Conservation (phyloP, 31 red algal genomes). For the Endocladia muricata region DNA sequence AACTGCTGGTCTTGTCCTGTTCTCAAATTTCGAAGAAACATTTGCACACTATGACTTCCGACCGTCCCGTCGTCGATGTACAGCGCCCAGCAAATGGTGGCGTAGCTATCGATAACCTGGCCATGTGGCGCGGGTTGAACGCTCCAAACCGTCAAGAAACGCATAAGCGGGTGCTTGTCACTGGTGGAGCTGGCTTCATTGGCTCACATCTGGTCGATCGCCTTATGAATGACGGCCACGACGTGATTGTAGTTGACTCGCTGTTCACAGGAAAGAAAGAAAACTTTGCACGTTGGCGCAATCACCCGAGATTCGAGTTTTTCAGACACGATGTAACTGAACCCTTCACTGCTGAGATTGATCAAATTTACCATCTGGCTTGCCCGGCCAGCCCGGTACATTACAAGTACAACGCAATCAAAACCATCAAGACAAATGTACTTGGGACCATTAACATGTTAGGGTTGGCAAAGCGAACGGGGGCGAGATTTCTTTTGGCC, state of each 20-base stretch:
- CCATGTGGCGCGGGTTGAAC: conserved; percentile 82
- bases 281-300: conserved; percentile 76
- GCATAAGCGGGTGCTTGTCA: conserved; percentile 89
- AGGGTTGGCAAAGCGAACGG: conserved; percentile 93
- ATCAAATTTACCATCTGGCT: conserved; percentile 98
- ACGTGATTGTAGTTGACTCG: conserved; percentile 95
- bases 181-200: conserved; percentile 99
- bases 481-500: conserved; percentile 91
- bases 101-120: conserved; percentile 71
- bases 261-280: conserved; percentile 95
- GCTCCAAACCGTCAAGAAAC: conserved; percentile 87
- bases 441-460: conserved; percentile 97
- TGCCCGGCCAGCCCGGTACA: conserved; percentile 97
- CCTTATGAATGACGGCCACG: conserved; percentile 93
- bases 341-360: conserved; percentile 86
- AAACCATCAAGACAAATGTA: conserved; percentile 98
- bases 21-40: no score
- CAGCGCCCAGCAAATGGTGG: conserved; percentile 67
- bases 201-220: conserved; percentile 96
- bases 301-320: conserved; percentile 89
- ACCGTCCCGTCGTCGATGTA: conserved; percentile 46
- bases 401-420: conserved; percentile 99
- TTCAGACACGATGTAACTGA: conserved; percentile 97
- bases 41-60: conserved; percentile 55
- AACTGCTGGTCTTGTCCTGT: no score